These are phyloP conservation scores for Exidia glandulosa DNA, from an alignment of 768 basidiomycete genomes.

Conservation along the genomic window DNA sequence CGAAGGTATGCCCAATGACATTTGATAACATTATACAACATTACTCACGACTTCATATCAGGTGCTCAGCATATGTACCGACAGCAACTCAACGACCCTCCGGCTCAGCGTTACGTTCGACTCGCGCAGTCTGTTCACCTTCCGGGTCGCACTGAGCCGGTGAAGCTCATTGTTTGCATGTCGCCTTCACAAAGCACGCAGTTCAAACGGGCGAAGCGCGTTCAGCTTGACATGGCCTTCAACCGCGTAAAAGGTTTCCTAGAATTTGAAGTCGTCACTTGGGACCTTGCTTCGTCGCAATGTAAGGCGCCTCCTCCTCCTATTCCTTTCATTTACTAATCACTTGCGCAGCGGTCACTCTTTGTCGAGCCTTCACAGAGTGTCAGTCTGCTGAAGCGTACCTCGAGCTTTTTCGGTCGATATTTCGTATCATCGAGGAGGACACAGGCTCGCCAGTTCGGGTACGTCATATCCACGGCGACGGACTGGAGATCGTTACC, in stretches of 20 bases:
- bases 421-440: conserved; percentile 11
- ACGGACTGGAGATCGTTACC: conserved; percentile 11
- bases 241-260: conserved; percentile 9
- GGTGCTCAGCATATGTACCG: conserved; percentile 2
- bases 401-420: conserved; percentile 11
- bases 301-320: conserved; percentile 2
- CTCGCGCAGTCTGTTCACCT: conserved; percentile 10
- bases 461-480: conserved; percentile 16
- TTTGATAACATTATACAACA: background rate
- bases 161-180: conserved; percentile 18
- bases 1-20: conserved; percentile 9
- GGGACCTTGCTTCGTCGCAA: conserved; percentile 6
- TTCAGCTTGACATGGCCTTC: conserved; percentile 11
- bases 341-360: background rate
- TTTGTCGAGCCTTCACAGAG: conserved; percentile 14
- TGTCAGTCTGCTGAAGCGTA: conserved; percentile 18
- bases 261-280: conserved; percentile 12
- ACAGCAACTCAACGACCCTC: conserved; percentile 1
- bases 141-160: conserved; percentile 1
- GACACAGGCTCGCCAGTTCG: conserved; percentile 12
- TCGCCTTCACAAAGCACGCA: conserved; percentile 9
- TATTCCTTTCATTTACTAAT: background rate
- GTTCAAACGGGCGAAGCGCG: conserved; percentile 6
- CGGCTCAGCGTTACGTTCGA: conserved; percentile 11
- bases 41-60: background rate